A percentile compares a stretch with the other conserved stretches of the same genome.
phyloP scores from a whole-genome alignment of 345 rosid species.

The Citrus sinensis region DVS_A1.0 CM039167.1:2972501-2973000 shows the following conservation, averaged over 20 bases:
- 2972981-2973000: slow-evolving; percentile 54
- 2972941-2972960: slow-evolving; percentile 44
- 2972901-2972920: slow-evolving; percentile 48
- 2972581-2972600: slow-evolving; percentile 98
- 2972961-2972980: slow-evolving; percentile 43
- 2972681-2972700: slow-evolving; percentile 69
- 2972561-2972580: slow-evolving; percentile 67
- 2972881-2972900: slow-evolving; percentile 38
- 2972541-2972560: slow-evolving; percentile 89
- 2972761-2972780: slow-evolving; percentile 71
- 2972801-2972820: slow-evolving; percentile 45
- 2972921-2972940: slow-evolving; percentile 64
- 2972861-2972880: slow-evolving; percentile 57
- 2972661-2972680: slow-evolving; percentile 67
- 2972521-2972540: slow-evolving; percentile 85
- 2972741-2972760: slow-evolving; percentile 46
- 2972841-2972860: slow-evolving; percentile 60
- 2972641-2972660: slow-evolving; percentile 94
- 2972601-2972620: slow-evolving; percentile 91
- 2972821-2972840: slow-evolving; percentile 66
- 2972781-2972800: slow-evolving; percentile 60
- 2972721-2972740: slow-evolving; percentile 40
- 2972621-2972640: slow-evolving; percentile 94
- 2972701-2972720: slow-evolving; percentile 48
- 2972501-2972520: slow-evolving; percentile 94